Evolutionary conservation across 2,329 filamentous ascomycete genomes (phyloP).

Genomic region (Beauveria australis): DNA sequence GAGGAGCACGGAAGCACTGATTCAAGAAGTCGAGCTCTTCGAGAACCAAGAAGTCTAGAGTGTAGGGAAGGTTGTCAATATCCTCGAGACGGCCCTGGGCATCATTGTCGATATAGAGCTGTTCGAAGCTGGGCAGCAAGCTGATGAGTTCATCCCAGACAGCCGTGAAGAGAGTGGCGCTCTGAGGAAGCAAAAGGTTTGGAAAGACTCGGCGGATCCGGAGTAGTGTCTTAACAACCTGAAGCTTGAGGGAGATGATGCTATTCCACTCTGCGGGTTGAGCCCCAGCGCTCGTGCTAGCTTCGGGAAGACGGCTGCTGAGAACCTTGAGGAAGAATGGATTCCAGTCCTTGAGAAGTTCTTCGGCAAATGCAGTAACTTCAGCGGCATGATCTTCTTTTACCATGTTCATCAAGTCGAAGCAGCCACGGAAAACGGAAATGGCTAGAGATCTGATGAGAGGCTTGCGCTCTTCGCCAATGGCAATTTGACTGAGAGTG

Average conservation of each 20-base stretch:
- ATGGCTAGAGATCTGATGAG: slow-evolving; percentile 77
- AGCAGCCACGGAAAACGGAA: slow-evolving; percentile 82
- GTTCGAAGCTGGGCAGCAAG: slow-evolving; percentile 64
- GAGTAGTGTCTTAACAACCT: slow-evolving; percentile 89
- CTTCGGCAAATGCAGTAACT: slow-evolving; percentile 83
- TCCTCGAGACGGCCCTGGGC: slow-evolving; percentile 85
- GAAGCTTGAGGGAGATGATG: slow-evolving; percentile 77
- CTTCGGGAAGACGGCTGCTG: slow-evolving; percentile 65
- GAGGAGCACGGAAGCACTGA: slow-evolving; percentile 77
- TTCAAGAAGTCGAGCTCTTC: slow-evolving; percentile 95
- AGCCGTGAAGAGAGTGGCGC: slow-evolving; percentile 71
- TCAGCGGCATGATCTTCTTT: slow-evolving; percentile 84
- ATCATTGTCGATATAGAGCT: slow-evolving; percentile 79
- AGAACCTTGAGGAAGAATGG: slow-evolving; percentile 79
- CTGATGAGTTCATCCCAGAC: slow-evolving; percentile 82
- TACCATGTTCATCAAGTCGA: slow-evolving; percentile 94
- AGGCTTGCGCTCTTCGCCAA: slow-evolving; percentile 65
- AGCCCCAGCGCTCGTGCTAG: slow-evolving; percentile 33
- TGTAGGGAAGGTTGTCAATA: slow-evolving; percentile 85
- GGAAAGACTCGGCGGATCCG: slow-evolving; percentile 82
- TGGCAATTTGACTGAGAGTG: slow-evolving; percentile 73
- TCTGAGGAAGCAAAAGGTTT: slow-evolving; percentile 72
- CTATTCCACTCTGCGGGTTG: slow-evolving; percentile 69
- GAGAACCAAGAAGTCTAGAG: slow-evolving; percentile 83
- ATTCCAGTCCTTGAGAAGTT: slow-evolving; percentile 75